These are phyloP conservation scores for Kalmanozyma brasiliensis DNA, from an alignment of 1,284 basidiomycete species.

Conservation along the genomic window DNA sequence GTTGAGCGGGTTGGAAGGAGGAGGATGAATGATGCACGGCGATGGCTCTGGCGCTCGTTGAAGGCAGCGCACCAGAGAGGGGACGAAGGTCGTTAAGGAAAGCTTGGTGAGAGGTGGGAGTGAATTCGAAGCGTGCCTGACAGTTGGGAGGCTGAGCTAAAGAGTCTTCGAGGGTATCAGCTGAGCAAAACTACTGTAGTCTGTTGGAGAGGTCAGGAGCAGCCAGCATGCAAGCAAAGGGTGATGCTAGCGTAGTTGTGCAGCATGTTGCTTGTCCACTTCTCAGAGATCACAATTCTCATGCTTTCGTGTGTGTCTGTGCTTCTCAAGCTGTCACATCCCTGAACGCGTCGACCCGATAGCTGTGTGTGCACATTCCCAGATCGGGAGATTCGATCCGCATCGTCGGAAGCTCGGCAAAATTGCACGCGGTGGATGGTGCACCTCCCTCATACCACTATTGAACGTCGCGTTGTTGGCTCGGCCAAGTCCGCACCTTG, in stretches of 20 bases:
- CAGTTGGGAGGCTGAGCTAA: not conserved
- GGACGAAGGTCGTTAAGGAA: not conserved
- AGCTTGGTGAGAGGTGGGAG: not conserved
- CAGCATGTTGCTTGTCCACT: conserved; percentile 1
- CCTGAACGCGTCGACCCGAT: conserved; percentile 19
- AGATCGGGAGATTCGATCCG: conserved; percentile 20
- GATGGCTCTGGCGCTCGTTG: conserved; percentile 35
- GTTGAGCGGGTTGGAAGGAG: conserved; percentile 43
- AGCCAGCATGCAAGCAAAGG: not conserved
- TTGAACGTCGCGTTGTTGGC: too few species aligned
- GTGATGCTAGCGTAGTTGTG: conserved; percentile 3
- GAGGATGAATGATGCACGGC: conserved; percentile 39
- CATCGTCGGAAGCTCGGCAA: conserved; percentile 29
- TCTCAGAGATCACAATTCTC: conserved; percentile 25
- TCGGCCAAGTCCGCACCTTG: too few species aligned
- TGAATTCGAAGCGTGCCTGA: not conserved
- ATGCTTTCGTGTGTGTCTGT: conserved; percentile 7
- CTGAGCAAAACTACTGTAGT: too few species aligned
- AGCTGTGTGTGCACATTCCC: not conserved
- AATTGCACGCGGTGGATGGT: too few species aligned
- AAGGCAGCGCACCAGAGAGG: conserved; percentile 34
- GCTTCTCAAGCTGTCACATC: conserved; percentile 13
- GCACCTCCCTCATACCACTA: too few species aligned
- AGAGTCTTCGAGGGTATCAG: too few species aligned
- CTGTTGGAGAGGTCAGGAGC: not conserved